Percentiles rank a stretch among this genome's conserved stretches.
phyloP scores from a whole-genome alignment of 2,329 filamentous ascomycete genomes.

The Colletotrichum chlorophyti region DNA sequence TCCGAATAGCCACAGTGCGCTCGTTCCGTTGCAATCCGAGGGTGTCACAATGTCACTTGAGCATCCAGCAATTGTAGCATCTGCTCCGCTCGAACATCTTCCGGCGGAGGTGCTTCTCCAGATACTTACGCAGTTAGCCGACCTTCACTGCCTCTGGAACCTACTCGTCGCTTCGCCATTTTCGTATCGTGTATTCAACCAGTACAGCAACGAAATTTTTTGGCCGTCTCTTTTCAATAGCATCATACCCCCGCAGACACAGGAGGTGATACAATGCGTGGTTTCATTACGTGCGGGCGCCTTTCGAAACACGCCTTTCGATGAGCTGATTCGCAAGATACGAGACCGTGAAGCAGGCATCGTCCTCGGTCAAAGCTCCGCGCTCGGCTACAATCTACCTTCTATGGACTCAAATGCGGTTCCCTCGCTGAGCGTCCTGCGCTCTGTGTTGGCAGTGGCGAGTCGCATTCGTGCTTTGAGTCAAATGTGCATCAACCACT shows the following conservation, averaged over 20 bases:
- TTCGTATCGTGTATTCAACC: constrained; percentile 5
- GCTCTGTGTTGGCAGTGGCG: background rate
- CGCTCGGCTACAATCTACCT: background rate
- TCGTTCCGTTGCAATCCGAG: too few species aligned
- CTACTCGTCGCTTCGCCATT: constrained; percentile 9
- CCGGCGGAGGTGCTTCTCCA: constrained; percentile 16
- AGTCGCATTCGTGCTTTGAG: background rate
- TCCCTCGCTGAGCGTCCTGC: background rate
- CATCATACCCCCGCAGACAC: constrained; percentile 6
- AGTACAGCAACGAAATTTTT: constrained; percentile 8
- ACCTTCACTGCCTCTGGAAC: constrained; percentile 17
- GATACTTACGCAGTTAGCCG: constrained; percentile 10
- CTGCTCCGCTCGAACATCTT: too few species aligned
- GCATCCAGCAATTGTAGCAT: too few species aligned
- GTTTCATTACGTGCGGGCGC: constrained; percentile 13
- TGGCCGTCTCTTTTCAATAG: constrained; percentile 1
- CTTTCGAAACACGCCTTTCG: background rate
- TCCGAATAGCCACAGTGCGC: too few species aligned
- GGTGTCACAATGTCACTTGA: too few species aligned
- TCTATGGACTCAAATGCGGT: background rate
- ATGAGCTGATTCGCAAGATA: background rate
- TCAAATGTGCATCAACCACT: background rate
- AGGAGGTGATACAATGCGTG: constrained; percentile 7
- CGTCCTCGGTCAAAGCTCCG: constrained; percentile 13
- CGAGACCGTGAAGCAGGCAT: constrained; percentile 17